Evolutionary conservation across 108 stramenopile species (phyloP).

Genomic region (Skeletonema potamos): DNA sequence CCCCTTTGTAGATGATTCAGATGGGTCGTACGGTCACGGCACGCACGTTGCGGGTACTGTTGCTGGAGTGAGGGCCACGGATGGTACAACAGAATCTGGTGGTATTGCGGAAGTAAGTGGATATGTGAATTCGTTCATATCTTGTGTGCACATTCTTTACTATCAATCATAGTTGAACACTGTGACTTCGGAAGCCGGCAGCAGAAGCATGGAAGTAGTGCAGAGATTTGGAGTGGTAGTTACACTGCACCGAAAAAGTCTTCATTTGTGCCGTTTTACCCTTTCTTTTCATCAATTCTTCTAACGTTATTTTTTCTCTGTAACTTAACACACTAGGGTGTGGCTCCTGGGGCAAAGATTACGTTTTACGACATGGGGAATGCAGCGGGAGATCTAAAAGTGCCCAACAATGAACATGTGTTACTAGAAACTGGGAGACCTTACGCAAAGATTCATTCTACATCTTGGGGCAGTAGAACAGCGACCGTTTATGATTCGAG

Average conservation of each 20-base stretch:
- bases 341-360: conserved; percentile 33
- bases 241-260: no score
- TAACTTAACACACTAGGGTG: no score
- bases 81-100: conserved; percentile 7
- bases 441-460: conserved; percentile 40
- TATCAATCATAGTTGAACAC: no score
- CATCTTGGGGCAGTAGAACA: conserved; percentile 40
- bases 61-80: conserved; percentile 22
- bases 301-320: no score
- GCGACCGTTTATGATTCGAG: conserved; percentile 21
- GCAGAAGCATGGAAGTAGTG: no score
- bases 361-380: conserved; percentile 40
- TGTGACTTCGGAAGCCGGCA: no score
- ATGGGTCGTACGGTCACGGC: conserved; percentile 41
- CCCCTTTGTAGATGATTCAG: conserved; percentile 25
- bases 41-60: conserved; percentile 36
- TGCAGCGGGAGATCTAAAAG: conserved; percentile 5
- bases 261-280: no score
- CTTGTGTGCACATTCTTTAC: no score
- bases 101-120: no score
- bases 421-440: conserved; percentile 13
- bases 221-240: no score
- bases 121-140: no score
- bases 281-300: no score
- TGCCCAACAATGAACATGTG: conserved; percentile 13